These are phyloP conservation scores for Colletotrichum sp. DNA, from an alignment of 2,329 filamentous ascomycete genomes.

Conservation along the genomic window DNA sequence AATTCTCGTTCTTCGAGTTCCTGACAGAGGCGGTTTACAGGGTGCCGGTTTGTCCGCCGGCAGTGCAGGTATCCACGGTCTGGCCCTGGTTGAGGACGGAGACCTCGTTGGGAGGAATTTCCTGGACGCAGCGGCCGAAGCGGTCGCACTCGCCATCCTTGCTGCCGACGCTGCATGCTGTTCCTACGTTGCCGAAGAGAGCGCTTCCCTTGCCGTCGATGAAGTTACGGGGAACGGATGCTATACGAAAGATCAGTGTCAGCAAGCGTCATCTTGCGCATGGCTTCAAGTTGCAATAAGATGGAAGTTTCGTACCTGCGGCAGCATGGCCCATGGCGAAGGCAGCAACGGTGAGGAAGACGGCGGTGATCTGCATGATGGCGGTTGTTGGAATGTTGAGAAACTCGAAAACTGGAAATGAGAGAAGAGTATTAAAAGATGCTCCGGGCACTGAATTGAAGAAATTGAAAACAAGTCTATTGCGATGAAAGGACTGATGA, in stretches of 20 bases:
- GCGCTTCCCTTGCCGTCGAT: constrained; percentile 7
- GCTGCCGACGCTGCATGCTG: neutral
- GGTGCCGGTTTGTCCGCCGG: constrained; percentile 9
- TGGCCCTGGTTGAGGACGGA: constrained; percentile 3
- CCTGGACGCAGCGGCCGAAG: constrained; percentile 7
- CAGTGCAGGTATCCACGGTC: neutral
- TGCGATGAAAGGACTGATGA: neutral
- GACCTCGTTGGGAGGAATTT: constrained; percentile 4
- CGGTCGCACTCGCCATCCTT: constrained; percentile 12
- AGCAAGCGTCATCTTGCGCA: neutral
- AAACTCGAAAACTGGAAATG: neutral
- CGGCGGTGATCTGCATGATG: constrained; percentile 2
- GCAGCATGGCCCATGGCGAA: neutral
- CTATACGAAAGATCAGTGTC: neutral
- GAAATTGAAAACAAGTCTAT: neutral
- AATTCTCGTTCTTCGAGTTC: rapidly evolving
- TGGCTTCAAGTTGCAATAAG: rapidly evolving
- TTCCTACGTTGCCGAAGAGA: constrained; percentile 9
- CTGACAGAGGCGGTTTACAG: neutral
- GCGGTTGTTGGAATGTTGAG: neutral
- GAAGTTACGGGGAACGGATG: neutral
- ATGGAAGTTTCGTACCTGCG: neutral
- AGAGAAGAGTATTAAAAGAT: neutral
- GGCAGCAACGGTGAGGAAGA: neutral
- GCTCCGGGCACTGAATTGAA: neutral